Evolutionary conservation across 2,329 filamentous ascomycete genomes (phyloP), one percentile per base, ranked within the genome.

Genomic region (Neofusicoccum sp.): DNA sequence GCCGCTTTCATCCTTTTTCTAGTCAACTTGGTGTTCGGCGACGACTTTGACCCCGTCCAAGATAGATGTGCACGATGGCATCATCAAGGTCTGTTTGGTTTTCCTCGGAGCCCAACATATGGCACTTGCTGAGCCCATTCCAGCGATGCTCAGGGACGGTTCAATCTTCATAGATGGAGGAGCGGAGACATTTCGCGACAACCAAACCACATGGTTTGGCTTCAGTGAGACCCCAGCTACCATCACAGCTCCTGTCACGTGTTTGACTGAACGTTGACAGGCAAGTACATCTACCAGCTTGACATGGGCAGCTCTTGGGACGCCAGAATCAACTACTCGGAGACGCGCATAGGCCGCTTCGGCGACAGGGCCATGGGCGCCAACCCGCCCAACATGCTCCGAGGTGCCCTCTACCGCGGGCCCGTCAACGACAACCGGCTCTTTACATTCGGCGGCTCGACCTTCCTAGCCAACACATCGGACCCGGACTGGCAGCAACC

Each of bases 401-500:
- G 70, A 7, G 74, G 73, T 3, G 70, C 71, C 3, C 52, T 76
- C 16, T 75, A 67, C 45, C 65, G 68, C 6, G 72, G 73, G 22
- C 33, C 65, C 7, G 33, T 66, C 3, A 62, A 65, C 9, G 68
- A 71, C 28, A 48, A 61, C 9, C 70, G 67, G 14, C 65, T 76
- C 12, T 75, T 73, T 43, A 70, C 73, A 8, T 76, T 71, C 58
- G 74, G 73, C 4, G 74, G 75, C 12, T 74, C 73, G 3, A 70
- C 67, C 2, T 71, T 69, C 9, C 67, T 65, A 5, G 64, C 62
- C 16, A 75, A 76, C 58, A 67, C 64, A 16, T 70, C 67, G 33
- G 75, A 73, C 45, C 70, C 73, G 6, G 71, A 72, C 7, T 76
- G 62, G 49, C 34, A 67, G 28, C 37, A 61, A 4, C 71, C 73